Evolutionary conservation across 1,139 yeast genomes (phyloP), one percentile per base, ranked within the genome.

Genomic region (Waltiozyma sp.): DNA sequence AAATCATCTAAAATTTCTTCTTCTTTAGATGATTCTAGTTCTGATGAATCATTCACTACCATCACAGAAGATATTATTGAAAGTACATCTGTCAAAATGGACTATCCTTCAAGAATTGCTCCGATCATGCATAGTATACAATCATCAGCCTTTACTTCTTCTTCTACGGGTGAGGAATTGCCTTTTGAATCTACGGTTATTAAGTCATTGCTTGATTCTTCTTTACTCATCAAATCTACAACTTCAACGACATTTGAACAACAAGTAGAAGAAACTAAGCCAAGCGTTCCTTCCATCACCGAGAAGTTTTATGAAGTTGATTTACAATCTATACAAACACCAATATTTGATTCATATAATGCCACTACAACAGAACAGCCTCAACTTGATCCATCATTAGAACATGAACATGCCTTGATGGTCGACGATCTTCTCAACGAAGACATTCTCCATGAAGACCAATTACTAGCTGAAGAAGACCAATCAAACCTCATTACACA

Each of bases 271-370:
- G 34, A 31, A 8, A 31, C 18, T 31, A 18, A 14, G 10, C 4
- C 34, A n/a, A n/a, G n/a, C n/a, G n/a, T n/a, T n/a, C n/a, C n/a
- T n/a, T n/a, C n/a, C n/a, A n/a, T n/a, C n/a, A n/a, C n/a, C n/a
- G n/a, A n/a, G n/a, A n/a, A n/a, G n/a, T n/a, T 88, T 11, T 89
- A 78, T 53, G 88, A 67, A 49, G 76, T 82, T 40, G 87, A 68
- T 65, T 86, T 86, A 34, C 86, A 78, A 23, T 94, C 73, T 52
- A 80, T 80, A 63, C 84, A 91, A 24, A 88, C 83, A 5, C 33
- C 8, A 28, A 28, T 28, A 10, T 5, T 31, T n/a, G 34, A 10
- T 18, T 31, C 34, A 3, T 14, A n/a, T 10, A 31, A 31, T 14
- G n/a, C n/a, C 31, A 26, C 13, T 26, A 14, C 13, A 26, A 11